A percentile compares a stretch with the other conserved stretches of the same genome.
Evolutionary conservation across 1,284 basidiomycete genomes (phyloP).

Genomic region (Irpex rosettiformis): DNA sequence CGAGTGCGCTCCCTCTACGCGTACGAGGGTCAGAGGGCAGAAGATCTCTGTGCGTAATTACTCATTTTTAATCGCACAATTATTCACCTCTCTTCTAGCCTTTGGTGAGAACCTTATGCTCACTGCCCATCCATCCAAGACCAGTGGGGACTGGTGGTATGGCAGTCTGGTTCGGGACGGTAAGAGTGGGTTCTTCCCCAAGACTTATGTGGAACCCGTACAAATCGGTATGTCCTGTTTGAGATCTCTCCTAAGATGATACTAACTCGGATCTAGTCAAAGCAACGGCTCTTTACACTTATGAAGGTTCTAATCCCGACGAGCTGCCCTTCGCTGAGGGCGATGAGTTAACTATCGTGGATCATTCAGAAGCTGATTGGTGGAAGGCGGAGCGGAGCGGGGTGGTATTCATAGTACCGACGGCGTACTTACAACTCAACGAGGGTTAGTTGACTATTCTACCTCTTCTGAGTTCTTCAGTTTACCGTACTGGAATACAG

Average conservation of each 20-base stretch:
- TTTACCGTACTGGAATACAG: constrained; percentile 58
- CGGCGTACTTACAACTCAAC: constrained; percentile 79
- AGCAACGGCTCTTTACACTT: constrained; percentile 80
- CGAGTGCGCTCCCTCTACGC: constrained; percentile 79
- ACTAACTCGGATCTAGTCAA: constrained; percentile 36
- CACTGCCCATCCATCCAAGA: constrained; percentile 81
- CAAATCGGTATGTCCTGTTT: constrained; percentile 51
- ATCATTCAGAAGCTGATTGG: constrained; percentile 82
- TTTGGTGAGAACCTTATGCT: constrained; percentile 85
- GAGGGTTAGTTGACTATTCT: constrained; percentile 75
- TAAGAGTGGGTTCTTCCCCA: constrained; percentile 87
- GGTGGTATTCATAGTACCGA: constrained; percentile 83
- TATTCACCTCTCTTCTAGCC: constrained; percentile 38
- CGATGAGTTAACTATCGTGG: constrained; percentile 74
- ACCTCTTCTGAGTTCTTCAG: constrained; percentile 50
- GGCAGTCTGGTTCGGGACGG: constrained; percentile 70
- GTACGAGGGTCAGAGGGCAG: constrained; percentile 81
- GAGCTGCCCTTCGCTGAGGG: constrained; percentile 84
- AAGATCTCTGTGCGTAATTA: constrained; percentile 73
- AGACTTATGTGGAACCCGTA: constrained; percentile 79
- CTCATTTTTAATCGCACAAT: neutral
- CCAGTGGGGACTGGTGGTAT: constrained; percentile 91
- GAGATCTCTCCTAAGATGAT: constrained; percentile 18
- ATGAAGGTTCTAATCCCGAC: constrained; percentile 66
- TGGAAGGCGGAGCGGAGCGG: constrained; percentile 90